Conservation (phyloP, 1,139 yeast genomes). For the Saccharomyces hybrid region DNA sequence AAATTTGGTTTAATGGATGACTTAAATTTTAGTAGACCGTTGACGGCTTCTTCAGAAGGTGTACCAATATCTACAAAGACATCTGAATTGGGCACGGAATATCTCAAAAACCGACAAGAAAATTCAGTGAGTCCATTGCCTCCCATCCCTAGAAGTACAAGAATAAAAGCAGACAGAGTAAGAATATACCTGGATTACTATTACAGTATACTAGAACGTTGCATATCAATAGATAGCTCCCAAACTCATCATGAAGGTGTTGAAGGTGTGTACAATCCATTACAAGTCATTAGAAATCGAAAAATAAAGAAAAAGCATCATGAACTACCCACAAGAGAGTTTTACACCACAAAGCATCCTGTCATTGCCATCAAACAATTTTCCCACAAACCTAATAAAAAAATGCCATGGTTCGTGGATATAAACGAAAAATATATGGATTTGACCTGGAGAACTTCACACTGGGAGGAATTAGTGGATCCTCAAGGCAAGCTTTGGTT, state of each 20-base stretch:
- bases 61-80: neutral
- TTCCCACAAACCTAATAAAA: slow-evolving; percentile 20
- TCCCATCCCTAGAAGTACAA: slow-evolving; percentile 17
- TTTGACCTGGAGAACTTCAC: slow-evolving; percentile 55
- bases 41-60: slow-evolving; percentile 3
- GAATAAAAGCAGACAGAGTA: slow-evolving; percentile 28
- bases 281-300: slow-evolving; percentile 71
- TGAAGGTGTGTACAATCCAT: slow-evolving; percentile 71
- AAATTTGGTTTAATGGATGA: slow-evolving; percentile 29
- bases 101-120: neutral
- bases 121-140: slow-evolving; percentile 1
- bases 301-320: slow-evolving; percentile 41
- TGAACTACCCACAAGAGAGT: slow-evolving; percentile 26
- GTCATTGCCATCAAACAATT: slow-evolving; percentile 27
- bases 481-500: slow-evolving; percentile 55
- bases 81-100: neutral
- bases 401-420: slow-evolving; percentile 55
- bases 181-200: slow-evolving; percentile 28
- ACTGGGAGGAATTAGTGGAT: slow-evolving; percentile 52
- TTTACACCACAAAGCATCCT: slow-evolving; percentile 25
- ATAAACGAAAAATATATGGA: slow-evolving; percentile 57
- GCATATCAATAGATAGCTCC: slow-evolving; percentile 11
- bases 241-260: slow-evolving; percentile 33
- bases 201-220: slow-evolving; percentile 24
- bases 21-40: slow-evolving; percentile 17